Evolutionary conservation across 176 grass and related monocot species (phyloP), one percentile per base, ranked within the genome.

Genomic region (Cenchrus purpureus): DNA sequence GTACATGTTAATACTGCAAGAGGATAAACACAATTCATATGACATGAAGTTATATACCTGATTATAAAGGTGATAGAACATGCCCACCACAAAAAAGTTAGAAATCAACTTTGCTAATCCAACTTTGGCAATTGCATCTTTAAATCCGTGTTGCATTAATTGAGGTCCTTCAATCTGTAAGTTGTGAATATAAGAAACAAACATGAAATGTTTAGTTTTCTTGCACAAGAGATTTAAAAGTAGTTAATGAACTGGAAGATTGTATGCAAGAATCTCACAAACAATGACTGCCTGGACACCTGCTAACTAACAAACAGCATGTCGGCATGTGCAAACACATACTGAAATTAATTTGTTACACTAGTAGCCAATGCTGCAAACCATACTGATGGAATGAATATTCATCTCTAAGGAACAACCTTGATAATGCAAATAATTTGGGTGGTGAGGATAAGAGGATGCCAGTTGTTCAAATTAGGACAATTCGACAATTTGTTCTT

Each of bases 51-150:
- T 32, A 45, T 80, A 90, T 96, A 99, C 97, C 97, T 99, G 97
- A 76, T 99, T 99, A 82, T 99, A 99, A 51, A 99, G 97, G 68
- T 99, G 97, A 85, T 99, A 99, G 89, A 99, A 99, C 86, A 99
- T 73, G 58, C 97, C 97, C 43, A 99, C 97, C 79, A 92, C 87
- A 82, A 99, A 92, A 71, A 99, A 84, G 80, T 99, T 94, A 57
- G 94, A 76, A 66, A 96, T 10, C 4, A 99, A 91, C 64, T 99
- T 94, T 84, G 74, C 86, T 78, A 92, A 11, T 49, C 97, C 91
- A 78, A 96, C 94, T 94, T 99, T 94, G 29, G 91, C 86, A 88
- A 99, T 91, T 81, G 91, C 91, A 89, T 99, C 90, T 5, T 88
- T 92, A 65, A 96, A 96, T 64, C 97, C 97, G 83, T 89, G 50